These are phyloP conservation scores for Neofusicoccum umdonicola DNA, from an alignment of 2,329 filamentous ascomycete genomes.

Conservation along the genomic window DNA sequence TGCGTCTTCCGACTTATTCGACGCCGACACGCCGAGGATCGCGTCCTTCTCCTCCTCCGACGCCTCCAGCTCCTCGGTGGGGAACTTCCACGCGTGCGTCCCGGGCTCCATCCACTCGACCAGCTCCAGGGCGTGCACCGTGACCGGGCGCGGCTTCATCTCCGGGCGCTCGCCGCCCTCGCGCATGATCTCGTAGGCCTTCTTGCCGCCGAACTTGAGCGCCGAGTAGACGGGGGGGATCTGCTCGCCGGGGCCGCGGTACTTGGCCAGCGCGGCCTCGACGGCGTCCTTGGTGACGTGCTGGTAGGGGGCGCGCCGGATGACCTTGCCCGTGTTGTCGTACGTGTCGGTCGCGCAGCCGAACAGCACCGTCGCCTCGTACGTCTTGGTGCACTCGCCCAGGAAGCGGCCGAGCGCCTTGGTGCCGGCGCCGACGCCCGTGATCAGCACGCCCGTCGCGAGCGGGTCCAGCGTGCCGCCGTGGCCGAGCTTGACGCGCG, in stretches of 20 bases:
- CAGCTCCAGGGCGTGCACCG: constrained; percentile 74
- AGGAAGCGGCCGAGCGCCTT: constrained; percentile 79
- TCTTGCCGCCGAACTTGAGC: constrained; percentile 88
- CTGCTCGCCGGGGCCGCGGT: constrained; percentile 82
- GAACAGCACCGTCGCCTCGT: constrained; percentile 86
- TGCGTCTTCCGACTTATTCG: not conserved
- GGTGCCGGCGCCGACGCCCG: constrained; percentile 83
- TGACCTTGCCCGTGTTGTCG: constrained; percentile 79
- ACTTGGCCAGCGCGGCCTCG: constrained; percentile 70
- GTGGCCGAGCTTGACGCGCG: constrained; percentile 82
- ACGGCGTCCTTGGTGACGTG: constrained; percentile 79
- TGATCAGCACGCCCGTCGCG: constrained; percentile 87
- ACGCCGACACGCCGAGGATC: not conserved
- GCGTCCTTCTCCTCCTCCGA: constrained; percentile 20
- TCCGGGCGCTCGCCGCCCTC: constrained; percentile 86
- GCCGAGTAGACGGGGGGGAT: constrained; percentile 91
- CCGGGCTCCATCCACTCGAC: constrained; percentile 82
- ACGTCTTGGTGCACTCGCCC: constrained; percentile 78
- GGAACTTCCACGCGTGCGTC: constrained; percentile 75
- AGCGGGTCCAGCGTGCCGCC: constrained; percentile 93
- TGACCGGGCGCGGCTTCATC: constrained; percentile 76
- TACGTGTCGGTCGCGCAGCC: constrained; percentile 92
- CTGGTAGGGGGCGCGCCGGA: constrained; percentile 70
- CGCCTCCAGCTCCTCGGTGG: constrained; percentile 70
- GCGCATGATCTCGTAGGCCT: constrained; percentile 91